A percentile compares a stretch with the other conserved stretches of the same genome.
These are phyloP conservation scores for Wickerhamomyces queroliae DNA, from an alignment of 805 yeast genomes.

Conservation along the genomic window DNA sequence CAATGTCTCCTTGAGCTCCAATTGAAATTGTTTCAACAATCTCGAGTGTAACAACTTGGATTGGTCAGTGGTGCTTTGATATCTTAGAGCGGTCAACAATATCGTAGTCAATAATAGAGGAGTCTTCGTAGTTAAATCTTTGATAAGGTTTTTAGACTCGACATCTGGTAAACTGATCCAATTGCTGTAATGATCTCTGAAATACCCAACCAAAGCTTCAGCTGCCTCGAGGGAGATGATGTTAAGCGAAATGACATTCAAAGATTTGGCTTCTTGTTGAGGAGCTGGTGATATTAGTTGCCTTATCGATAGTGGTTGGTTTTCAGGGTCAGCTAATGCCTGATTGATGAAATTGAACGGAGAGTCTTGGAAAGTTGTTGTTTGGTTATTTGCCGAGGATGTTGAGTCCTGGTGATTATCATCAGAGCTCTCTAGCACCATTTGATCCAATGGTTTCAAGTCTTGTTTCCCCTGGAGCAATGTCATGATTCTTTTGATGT, in stretches of 20 bases:
- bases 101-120: conserved; percentile 63
- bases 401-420: neutral
- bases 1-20: conserved; percentile 41
- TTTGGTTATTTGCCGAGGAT: neutral
- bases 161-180: conserved; percentile 70
- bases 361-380: neutral
- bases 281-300: conserved; percentile 7
- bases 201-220: conserved; percentile 44
- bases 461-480: neutral
- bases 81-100: conserved; percentile 58
- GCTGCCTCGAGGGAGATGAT: conserved; percentile 45
- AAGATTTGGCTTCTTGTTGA: conserved; percentile 17
- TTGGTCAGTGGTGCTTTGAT: conserved; percentile 27
- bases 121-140: conserved; percentile 40
- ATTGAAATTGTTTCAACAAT: conserved; percentile 39
- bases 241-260: conserved; percentile 46
- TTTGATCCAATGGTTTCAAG: neutral
- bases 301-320: neutral
- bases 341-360: neutral
- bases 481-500: conserved; percentile 10
- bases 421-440: neutral
- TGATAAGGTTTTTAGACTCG: conserved; percentile 42
- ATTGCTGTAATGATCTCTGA: conserved; percentile 63
- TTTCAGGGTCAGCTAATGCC: neutral
- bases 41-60: conserved; percentile 34